A percentile compares a stretch with the other conserved stretches of the same genome.
Evolutionary conservation across 1,284 basidiomycete genomes (phyloP).

Genomic region (Mycosarcoma maydis): DNA sequence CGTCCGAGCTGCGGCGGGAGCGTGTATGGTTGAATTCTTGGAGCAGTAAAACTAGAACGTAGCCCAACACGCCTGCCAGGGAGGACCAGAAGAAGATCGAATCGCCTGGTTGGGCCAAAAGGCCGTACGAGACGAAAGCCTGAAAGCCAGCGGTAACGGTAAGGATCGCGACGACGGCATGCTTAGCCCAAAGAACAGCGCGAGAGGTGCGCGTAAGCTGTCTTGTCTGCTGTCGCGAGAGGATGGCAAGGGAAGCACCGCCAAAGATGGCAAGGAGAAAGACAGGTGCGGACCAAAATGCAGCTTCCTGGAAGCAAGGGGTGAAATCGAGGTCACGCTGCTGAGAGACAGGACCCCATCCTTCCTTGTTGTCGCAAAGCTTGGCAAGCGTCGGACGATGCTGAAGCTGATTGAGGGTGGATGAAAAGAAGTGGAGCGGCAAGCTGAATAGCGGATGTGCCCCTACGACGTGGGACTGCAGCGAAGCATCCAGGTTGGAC

Average conservation of each 20-base stretch:
- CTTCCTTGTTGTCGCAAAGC: constrained; percentile 52
- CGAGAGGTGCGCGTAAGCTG: constrained; percentile 41
- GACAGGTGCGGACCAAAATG: constrained; percentile 51
- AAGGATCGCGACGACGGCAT: constrained; percentile 72
- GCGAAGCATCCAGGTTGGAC: constrained; percentile 18
- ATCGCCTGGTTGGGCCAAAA: constrained; percentile 32
- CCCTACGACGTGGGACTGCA: constrained; percentile 19
- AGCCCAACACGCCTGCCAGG: constrained; percentile 28
- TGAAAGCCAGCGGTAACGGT: constrained; percentile 72
- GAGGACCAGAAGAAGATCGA: constrained; percentile 49
- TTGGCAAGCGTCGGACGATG: constrained; percentile 6
- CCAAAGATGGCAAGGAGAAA: constrained; percentile 52
- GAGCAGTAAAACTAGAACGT: constrained; percentile 60
- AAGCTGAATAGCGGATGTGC: constrained; percentile 25
- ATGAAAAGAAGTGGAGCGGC: constrained; percentile 29
- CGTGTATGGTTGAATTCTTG: constrained; percentile 77
- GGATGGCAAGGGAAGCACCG: constrained; percentile 26
- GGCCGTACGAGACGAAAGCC: constrained; percentile 66
- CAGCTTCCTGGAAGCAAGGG: constrained; percentile 80
- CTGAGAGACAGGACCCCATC: constrained; percentile 75
- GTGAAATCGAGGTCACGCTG: constrained; percentile 80
- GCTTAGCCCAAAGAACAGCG: constrained; percentile 49
- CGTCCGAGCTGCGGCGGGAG: constrained; percentile 79
- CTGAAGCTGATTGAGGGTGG: constrained; percentile 15
- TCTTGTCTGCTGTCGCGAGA: constrained; percentile 21